Percentiles rank a stretch among this genome's conserved stretches.
phyloP scores from a whole-genome alignment of 2,329 filamentous ascomycete species.

The Penicillium oxalicum region DNA sequence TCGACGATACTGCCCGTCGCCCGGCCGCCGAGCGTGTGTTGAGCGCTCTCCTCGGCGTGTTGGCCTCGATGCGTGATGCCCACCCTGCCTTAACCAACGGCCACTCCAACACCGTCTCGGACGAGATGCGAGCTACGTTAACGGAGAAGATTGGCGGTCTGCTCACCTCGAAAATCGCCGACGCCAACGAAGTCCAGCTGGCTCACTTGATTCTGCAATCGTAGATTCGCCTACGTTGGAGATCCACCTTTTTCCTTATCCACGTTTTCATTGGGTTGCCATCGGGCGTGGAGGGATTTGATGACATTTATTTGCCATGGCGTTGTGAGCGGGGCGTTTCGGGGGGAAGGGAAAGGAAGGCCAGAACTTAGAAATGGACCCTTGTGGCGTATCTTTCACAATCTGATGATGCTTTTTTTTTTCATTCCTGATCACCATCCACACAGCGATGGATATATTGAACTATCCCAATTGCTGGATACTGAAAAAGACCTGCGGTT shows the following conservation, averaged over 20 bases:
- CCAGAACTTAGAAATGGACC: neutral
- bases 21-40: slow-evolving; percentile 58
- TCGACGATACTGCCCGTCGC: slow-evolving; percentile 46
- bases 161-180: slow-evolving; percentile 37
- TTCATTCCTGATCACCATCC: neutral
- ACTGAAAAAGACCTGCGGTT: too few species aligned
- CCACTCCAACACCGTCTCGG: slow-evolving; percentile 30
- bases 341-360: neutral
- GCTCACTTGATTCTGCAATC: slow-evolving; percentile 29
- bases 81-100: slow-evolving; percentile 37
- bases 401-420: neutral
- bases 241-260: neutral
- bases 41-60: slow-evolving; percentile 49
- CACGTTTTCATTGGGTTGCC: neutral
- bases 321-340: slow-evolving; percentile 13
- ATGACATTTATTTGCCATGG: slow-evolving; percentile 6
- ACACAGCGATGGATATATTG: neutral
- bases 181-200: slow-evolving; percentile 36
- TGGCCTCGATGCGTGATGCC: slow-evolving; percentile 50
- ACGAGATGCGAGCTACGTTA: slow-evolving; percentile 34
- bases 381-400: neutral
- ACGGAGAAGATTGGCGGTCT: slow-evolving; percentile 38
- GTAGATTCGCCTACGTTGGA: slow-evolving; percentile 21
- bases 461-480: too few species aligned
- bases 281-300: too few species aligned